Base-by-base conservation (phyloP, 1,284 basidiomycete species). In the Ganoderma boninense region DNA sequence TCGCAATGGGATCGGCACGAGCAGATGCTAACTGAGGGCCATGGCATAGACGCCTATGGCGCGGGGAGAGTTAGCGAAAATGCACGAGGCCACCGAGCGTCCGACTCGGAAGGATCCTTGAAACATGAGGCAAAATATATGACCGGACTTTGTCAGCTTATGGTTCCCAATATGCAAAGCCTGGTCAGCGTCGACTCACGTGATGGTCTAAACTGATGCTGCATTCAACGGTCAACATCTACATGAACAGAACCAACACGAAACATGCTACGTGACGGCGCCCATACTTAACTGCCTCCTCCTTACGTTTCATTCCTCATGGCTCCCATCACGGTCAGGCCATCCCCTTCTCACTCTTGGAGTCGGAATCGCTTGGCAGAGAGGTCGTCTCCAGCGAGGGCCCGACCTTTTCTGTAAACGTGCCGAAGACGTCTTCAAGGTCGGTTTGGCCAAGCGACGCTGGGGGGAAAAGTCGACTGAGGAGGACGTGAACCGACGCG, bases 371-470 rank as follows among this genome's bases (percentile, higher is more conserved):
- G 7, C 18, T 46, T 20, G 23, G 44, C 13, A 38, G 10, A 6
- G 29, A 29, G 1, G 16, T 11, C 4, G 29, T 32, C 20, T 52
- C 44, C 6, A n/a, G 44, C 23, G 43, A 1, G 32, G 18, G 11
- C 6, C n/a, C 42, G 54, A 23, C 10, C 7, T 20, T n/a, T 49
- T 72, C 71, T 18, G 56, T 49, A 60, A 73, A 73, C 20, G 72
- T 73, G 29, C 72, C 72, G 38, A 69, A 73, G 18, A 73, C 68
- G 40, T 73, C 72, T 18, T 64, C 65, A 11, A 60, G 64, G 44
- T 73, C 72, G 18, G 69, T 65, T 49, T 62, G 26, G 8, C 72
- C 72, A 20, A 73, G 56, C 0, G 44, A 70, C 7, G 26, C 52
- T 23, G 72, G 72, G 23, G 72, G 70, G 52, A 71, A 70, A 1